Base-by-base conservation (phyloP, 768 basidiomycete species). In the Phlebiopsis flavidoalba region DNA sequence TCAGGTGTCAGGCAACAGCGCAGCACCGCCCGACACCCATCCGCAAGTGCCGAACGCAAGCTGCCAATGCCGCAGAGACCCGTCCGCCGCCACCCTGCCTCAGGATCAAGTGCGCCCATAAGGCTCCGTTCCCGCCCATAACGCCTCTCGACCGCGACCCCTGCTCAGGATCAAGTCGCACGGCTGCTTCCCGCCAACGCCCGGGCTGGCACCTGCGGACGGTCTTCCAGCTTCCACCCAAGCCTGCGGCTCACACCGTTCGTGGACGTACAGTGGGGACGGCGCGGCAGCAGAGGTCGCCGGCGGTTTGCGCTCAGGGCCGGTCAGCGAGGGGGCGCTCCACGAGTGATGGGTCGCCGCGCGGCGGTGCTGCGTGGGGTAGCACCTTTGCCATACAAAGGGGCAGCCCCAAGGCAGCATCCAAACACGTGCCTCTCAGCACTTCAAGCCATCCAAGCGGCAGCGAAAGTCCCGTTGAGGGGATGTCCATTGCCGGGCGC, bases 401-500 rank as follows among this genome's bases (percentile, higher is more conserved):
- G 61, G n/a, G 69, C 66, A 43, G 74, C 75, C 26, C 75, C 72
- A 24, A n/a, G n/a, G 71, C 70, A 51, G 72, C 73, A 19, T 71
- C 61, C 2, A 60, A n/a, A n/a, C n/a, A n/a, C n/a, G n/a, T n/a
- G n/a, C n/a, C n/a, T n/a, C n/a, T n/a, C n/a, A n/a, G n/a, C n/a
- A n/a, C n/a, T n/a, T n/a, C n/a, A n/a, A n/a, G n/a, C n/a, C n/a
- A n/a, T n/a, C n/a, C n/a, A n/a, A n/a, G n/a, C 73, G 6, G 67
- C 72, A 12, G 67, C 0, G 61, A 76, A 4, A 62, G 74, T 11
- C 52, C 77, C 40, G 66, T 75, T 12, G 73, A 72, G 7, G 80
- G 79, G 8, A 75, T 86, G 45, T 80, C 81, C 14, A 87, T 88
- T 49, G 79, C n/a, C 83, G 65, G 87, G 87, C 5, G 85, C 86